Evolutionary conservation across 2,329 filamentous ascomycete genomes (phyloP).

Genomic region (Fusarium chuoi): DNA sequence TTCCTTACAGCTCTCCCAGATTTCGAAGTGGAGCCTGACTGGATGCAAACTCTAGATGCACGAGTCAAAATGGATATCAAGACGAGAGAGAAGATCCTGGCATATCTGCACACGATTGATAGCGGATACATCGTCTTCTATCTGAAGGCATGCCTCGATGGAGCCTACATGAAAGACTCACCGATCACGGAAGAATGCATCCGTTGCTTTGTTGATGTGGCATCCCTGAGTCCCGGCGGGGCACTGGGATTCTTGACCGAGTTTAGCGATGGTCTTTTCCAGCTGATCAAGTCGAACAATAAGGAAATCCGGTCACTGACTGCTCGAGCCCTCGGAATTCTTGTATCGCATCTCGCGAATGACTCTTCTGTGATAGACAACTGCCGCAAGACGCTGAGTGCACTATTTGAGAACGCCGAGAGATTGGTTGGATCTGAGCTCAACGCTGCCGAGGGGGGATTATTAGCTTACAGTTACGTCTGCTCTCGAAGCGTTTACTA

Average conservation of each 20-base stretch:
- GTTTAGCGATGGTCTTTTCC: conserved; percentile 63
- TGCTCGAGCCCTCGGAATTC: conserved; percentile 78
- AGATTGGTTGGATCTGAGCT: conserved; percentile 56
- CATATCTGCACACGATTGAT: conserved; percentile 59
- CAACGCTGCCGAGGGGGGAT: conserved; percentile 58
- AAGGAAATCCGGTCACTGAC: conserved; percentile 72
- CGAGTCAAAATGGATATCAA: conserved; percentile 75
- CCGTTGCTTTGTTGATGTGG: conserved; percentile 64
- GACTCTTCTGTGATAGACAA: conserved; percentile 46
- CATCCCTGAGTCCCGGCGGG: conserved; percentile 61
- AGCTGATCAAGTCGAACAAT: conserved; percentile 76
- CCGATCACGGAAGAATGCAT: conserved; percentile 59
- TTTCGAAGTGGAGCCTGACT: conserved; percentile 77
- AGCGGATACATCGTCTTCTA: conserved; percentile 54
- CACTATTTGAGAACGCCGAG: conserved; percentile 57
- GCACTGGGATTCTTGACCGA: conserved; percentile 61
- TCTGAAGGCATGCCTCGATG: conserved; percentile 66
- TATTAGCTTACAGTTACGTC: conserved; percentile 58
- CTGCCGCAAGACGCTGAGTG: conserved; percentile 47
- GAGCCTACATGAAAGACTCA: conserved; percentile 59
- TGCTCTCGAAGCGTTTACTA: conserved; percentile 59
- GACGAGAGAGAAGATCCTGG: conserved; percentile 68
- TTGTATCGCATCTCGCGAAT: conserved; percentile 72
- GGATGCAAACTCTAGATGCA: conserved; percentile 83
- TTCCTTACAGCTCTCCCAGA: conserved; percentile 61